Evolutionary conservation across 1,284 basidiomycete genomes (phyloP), one percentile per base, ranked within the genome.

Genomic region (Pyrrhoderma lamaoense): DNA sequence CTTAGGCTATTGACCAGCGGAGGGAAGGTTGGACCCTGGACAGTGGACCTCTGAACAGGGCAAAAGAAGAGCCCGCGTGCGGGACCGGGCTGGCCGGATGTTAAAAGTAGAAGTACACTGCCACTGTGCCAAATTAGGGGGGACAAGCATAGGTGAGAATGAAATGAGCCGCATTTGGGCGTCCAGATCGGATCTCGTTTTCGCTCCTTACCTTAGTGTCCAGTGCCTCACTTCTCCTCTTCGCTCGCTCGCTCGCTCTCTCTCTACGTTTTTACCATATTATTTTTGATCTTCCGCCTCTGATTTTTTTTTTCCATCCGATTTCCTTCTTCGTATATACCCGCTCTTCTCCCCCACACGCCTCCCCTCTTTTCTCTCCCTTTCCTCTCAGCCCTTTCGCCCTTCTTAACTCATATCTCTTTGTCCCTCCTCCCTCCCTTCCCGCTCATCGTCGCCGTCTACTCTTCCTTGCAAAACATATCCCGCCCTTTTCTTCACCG

Each of bases 331-430:
- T 65, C 60, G 69, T 67, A 67, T 31, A 31, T 31, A 31, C 27
- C 27, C 27, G 27, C 27, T 31, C 27, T 31, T 31, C 27, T 31
- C 67, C 67, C 68, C 16, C 42, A 23, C 3, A 5, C 42, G 8
- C n/a, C 42, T 22, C 21, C 22, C 22, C 42, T 66, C 60, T 64
- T 65, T 67, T 70, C 69, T 77, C 71, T 69, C 67, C 67, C 64
- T 67, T 68, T 61, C 71, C 64, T 66, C 18, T 34, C 21, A 34
- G 34, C n/a, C 44, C 45, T 42, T 46, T 37, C 49, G 13, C 42
- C 35, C 50, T 23, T 51, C 50, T 16, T 18, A 16, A 31, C 48
- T 42, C 65, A 62, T 59, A 59, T 58, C 62, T 71, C 67, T 67
- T 70, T 66, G 73, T 76, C 69, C 68, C 60, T 68, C 69, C 55